A percentile compares a stretch with the other conserved stretches of the same genome.
phyloP scores from a whole-genome alignment of 202 grass and related monocot genomes.

The Cymbopogon flexuosus region DNA sequence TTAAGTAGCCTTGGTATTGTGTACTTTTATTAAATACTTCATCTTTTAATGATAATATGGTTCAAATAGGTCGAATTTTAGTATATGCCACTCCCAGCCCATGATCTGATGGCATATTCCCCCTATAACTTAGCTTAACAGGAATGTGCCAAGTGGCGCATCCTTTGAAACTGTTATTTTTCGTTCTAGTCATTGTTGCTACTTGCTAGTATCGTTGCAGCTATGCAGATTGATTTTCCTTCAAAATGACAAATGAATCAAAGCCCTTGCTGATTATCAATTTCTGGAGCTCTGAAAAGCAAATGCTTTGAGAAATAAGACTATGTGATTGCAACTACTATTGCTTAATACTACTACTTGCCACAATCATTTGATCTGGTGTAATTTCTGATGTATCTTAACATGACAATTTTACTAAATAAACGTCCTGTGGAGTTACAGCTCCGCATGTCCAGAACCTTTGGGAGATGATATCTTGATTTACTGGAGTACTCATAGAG shows the following conservation, averaged over 20 bases:
- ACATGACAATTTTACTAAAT: background rate
- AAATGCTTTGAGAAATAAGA: background rate
- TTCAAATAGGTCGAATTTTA: background rate
- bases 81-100: background rate
- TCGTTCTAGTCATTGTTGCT: background rate
- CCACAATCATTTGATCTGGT: background rate
- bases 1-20: slow-evolving; percentile 20
- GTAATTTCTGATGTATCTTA: background rate
- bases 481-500: background rate
- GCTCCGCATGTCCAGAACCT: slow-evolving; percentile 3
- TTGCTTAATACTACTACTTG: background rate
- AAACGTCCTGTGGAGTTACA: background rate
- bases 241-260: background rate
- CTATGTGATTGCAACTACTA: background rate
- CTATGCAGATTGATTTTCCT: background rate
- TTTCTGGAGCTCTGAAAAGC: background rate
- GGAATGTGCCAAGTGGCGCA: background rate
- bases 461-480: background rate
- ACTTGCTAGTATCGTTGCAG: background rate
- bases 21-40: background rate
- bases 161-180: background rate
- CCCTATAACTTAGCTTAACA: background rate
- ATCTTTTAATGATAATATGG: background rate
- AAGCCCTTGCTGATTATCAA: background rate
- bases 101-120: background rate